Base-by-base conservation (phyloP, 768 basidiomycete species). In the Gloeopeniophorella convolvens region DNA sequence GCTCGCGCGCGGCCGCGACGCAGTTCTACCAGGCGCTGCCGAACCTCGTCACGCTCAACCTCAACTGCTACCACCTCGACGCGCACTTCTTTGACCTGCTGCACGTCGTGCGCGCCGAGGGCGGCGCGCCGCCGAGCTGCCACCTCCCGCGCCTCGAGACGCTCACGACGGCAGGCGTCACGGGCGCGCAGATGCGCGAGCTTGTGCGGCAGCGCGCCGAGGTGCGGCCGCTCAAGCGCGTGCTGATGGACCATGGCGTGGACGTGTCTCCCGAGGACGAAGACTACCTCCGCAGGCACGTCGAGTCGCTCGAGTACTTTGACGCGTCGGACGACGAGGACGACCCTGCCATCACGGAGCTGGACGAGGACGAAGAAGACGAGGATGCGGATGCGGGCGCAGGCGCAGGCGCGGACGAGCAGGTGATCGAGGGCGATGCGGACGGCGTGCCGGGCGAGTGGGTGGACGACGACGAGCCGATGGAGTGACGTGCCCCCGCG, bases 261-360 rank as follows among this genome's bases (percentile, higher is more conserved):
- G 62, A 66, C 1, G 33, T 84, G n/a, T 57, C 62, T 0, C 43
- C 57, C 1, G 65, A 66, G 20, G 75, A 80, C 11, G 69, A 71
- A 54, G 61, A 60, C 33, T 85, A 82, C 83, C 59, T 85, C 32
- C 68, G 62, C 43, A 62, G 63, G 5, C 69, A 83, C 56, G 42
- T 80, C 43, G 72, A 78, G 50, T 65, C 65, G 27, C 70, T 85
- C 13, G 75, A 76, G 10, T 74, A 69, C 54, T 85, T 81, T 52
- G 80, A 79, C 42, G 60, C 55, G 26, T 63, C 77, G 28, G 80
- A 79, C 37, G 71, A 72, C 39, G 71, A 72, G 26, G 81, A 78
- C 42, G 65, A 63, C n/a, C 47, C 45, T 16, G 47, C 57, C 6
- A 35, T 39, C 26, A 16, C 16, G 4, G 51, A 45, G 35, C 18